Evolutionary conservation across 345 rosid species (phyloP).

Genomic region (Cardiospermum halicacabum): DNA sequence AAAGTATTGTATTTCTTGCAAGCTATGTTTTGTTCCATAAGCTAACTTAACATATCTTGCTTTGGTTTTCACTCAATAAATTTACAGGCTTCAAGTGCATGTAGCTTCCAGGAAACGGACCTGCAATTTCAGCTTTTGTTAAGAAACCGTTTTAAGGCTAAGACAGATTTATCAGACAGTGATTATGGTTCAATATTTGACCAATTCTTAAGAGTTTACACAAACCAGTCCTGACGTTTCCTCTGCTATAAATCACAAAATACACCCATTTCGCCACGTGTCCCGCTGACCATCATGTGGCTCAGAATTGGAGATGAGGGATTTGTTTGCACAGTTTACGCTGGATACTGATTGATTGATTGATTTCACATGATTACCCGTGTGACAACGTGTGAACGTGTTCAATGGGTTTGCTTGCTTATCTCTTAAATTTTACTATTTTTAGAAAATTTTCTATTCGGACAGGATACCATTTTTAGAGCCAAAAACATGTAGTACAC

Average conservation of each 20-base stretch:
- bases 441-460: not conserved
- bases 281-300: not conserved
- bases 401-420: not conserved
- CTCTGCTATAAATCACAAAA: not conserved
- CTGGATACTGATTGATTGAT: not conserved
- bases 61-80: not conserved
- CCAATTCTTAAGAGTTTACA: not conserved
- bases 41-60: not conserved
- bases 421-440: not conserved
- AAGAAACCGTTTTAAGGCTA: too few relatives aligned
- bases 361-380: not conserved
- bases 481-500: too few relatives aligned
- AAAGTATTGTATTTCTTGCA: not conserved
- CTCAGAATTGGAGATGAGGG: not conserved
- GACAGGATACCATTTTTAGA: too few relatives aligned
- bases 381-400: not conserved
- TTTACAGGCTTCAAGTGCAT: not conserved
- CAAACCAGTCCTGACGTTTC: not conserved
- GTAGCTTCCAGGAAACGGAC: too few relatives aligned
- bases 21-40: not conserved
- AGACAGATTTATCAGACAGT: too few relatives aligned
- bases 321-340: not conserved
- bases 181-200: not conserved
- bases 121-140: too few relatives aligned
- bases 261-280: slow-evolving; percentile 1